phyloP scores from a whole-genome alignment of 1,284 basidiomycete species.

The Cutaneotrichosporon cyanovorans region DNA sequence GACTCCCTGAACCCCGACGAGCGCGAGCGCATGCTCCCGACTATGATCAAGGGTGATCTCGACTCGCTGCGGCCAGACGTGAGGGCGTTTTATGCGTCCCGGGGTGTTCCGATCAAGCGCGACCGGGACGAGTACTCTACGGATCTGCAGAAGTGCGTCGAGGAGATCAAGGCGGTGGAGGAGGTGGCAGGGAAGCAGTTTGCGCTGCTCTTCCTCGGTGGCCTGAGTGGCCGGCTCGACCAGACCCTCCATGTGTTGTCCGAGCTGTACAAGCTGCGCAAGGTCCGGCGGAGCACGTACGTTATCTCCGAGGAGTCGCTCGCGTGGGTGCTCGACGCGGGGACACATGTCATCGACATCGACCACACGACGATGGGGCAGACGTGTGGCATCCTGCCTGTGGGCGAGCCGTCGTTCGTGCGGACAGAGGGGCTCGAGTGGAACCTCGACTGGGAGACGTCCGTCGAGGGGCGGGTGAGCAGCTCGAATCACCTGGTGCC shows the following conservation, averaged over 20 bases:
- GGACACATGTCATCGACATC: conserved; percentile 67
- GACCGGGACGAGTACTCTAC: conserved; percentile 77
- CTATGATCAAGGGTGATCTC: conserved; percentile 86
- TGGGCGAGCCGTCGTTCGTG: conserved; percentile 70
- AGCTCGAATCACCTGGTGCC: conserved; percentile 84
- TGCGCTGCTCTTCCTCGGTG: conserved; percentile 74
- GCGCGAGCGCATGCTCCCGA: conserved; percentile 54
- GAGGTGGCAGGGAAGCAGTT: conserved; percentile 51
- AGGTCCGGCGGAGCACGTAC: conserved; percentile 57
- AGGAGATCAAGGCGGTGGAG: conserved; percentile 53
- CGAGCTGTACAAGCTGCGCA: conserved; percentile 71
- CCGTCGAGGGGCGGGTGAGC: conserved; percentile 72
- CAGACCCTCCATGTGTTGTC: conserved; percentile 89
- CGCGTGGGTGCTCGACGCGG: conserved; percentile 80
- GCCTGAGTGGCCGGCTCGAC: conserved; percentile 82
- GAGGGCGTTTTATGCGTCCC: conserved; percentile 56
- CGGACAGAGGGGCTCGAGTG: conserved; percentile 79
- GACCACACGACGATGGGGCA: conserved; percentile 67
- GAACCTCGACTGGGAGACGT: conserved; percentile 70
- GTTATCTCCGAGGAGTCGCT: conserved; percentile 79
- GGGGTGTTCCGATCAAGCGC: conserved; percentile 62
- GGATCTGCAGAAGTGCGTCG: conserved; percentile 88
- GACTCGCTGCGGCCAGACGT: conserved; percentile 79
- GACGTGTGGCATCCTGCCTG: conserved; percentile 86
- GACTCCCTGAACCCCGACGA: conserved; percentile 52